Evolutionary conservation across 2,329 filamentous ascomycete genomes (phyloP).

Genomic region (Fusarium aywerte): DNA sequence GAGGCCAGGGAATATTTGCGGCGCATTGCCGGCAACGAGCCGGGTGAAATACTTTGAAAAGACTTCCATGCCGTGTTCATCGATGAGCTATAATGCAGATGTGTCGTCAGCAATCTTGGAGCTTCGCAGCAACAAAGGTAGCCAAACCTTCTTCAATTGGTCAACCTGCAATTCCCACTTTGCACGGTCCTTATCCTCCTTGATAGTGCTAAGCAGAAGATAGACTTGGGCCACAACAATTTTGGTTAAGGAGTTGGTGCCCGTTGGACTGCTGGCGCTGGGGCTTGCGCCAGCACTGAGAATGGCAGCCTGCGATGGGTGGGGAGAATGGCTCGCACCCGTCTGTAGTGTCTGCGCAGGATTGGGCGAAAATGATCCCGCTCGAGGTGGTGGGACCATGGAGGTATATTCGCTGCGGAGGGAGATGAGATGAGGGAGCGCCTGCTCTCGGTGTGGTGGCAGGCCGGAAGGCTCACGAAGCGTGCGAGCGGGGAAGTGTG

Average conservation of each 20-base stretch:
- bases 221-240: constrained; percentile 97
- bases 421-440: constrained; percentile 48
- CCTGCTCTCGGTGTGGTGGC: constrained; percentile 53
- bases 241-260: constrained; percentile 79
- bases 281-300: constrained; percentile 70
- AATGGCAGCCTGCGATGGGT: constrained; percentile 66
- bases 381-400: constrained; percentile 70
- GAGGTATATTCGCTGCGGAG: constrained; percentile 54
- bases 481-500: constrained; percentile 45
- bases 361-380: constrained; percentile 73
- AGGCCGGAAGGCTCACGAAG: constrained; percentile 50
- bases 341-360: constrained; percentile 68
- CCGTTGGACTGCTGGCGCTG: constrained; percentile 71
- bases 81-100: constrained; percentile 74
- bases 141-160: constrained; percentile 85
- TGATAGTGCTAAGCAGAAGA: constrained; percentile 91
- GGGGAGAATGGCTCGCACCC: constrained; percentile 65
- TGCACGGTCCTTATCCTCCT: constrained; percentile 87
- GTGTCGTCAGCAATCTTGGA: constrained; percentile 35
- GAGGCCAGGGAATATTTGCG: constrained; percentile 86
- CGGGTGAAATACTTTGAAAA: constrained; percentile 96
- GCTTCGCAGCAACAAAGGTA: neutral
- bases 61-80: constrained; percentile 99
- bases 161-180: constrained; percentile 95
- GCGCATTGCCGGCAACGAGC: constrained; percentile 89